A percentile compares a stretch with the other conserved stretches of the same genome.
These are phyloP conservation scores for Mycena indigotica DNA, from an alignment of 768 basidiomycete genomes.

Conservation along the genomic window DNA sequence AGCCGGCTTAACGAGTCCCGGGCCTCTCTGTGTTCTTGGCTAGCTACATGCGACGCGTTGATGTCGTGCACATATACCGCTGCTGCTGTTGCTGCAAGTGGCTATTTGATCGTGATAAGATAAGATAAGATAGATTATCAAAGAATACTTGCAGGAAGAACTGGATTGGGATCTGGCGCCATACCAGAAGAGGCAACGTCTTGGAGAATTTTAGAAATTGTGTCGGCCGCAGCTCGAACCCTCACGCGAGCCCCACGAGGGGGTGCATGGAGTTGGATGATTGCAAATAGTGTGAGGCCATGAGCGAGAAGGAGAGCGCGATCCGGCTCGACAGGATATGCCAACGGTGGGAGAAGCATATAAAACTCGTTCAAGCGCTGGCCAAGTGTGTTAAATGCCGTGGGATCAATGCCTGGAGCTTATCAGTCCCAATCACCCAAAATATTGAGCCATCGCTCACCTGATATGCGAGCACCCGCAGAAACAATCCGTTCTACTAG, in stretches of 20 bases:
- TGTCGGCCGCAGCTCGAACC: neutral
- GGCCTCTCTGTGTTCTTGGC: neutral
- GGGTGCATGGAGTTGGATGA: neutral
- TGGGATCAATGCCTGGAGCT: neutral
- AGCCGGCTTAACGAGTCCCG: neutral
- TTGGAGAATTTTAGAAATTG: neutral
- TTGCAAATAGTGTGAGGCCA: neutral
- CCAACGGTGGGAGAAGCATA: neutral
- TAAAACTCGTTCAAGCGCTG: neutral
- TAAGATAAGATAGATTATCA: neutral
- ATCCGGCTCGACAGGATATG: neutral
- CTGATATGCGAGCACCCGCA: neutral
- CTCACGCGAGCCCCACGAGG: neutral
- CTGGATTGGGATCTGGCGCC: neutral
- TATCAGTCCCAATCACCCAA: too few species aligned
- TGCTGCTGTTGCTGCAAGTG: neutral
- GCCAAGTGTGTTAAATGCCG: neutral
- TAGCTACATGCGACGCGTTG: neutral
- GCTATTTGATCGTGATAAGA: neutral
- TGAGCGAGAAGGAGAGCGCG: neutral
- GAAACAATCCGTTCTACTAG: neutral
- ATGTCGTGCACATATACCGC: neutral
- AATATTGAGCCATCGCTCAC: too few species aligned
- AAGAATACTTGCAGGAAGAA: neutral
- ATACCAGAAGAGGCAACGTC: neutral